Evolutionary conservation across 2,329 filamentous ascomycete species (phyloP), one percentile per base, ranked within the genome.

Genomic region (Colletotrichum melonis): DNA sequence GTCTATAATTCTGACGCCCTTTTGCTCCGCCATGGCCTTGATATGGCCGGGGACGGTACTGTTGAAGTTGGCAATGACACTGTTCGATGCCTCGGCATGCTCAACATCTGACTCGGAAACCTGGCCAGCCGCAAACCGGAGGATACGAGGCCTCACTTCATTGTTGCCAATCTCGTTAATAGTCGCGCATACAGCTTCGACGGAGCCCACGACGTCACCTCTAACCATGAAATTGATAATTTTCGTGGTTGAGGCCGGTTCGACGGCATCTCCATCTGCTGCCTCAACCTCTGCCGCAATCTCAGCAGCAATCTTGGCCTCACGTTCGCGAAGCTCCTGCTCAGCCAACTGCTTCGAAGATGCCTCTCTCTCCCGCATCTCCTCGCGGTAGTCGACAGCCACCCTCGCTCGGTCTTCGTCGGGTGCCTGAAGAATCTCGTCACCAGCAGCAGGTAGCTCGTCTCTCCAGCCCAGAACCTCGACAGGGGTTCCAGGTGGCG

Each of bases 401-500:
- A 88, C 89, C 78, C 94, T 94, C 46, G 95, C 97, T 75, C 90
- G 92, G 73, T 91, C 89, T 83, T 98, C 95, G 76, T 92, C 91
- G 0, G 89, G 86, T 1, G 95, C 94, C 83, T 98, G 94, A 0
- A 99, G 87, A 9, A 97, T 92, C 84, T 95, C 91, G 78, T 97
- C 94, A 63, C 97, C 97, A 1, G 97, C 96, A 28, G 90, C 88
- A 1, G 97, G 96, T 7, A 90, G 82, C 76, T 95, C 92, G 46
- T 95, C 93, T 77, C 92, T 92, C 97, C 97, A 99, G n/a, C 97
- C 97, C 75, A 98, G 91, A 24, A 99, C 91, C 82, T 98, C 95
- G 3, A 98, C 94, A 0, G 97, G 95, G 32, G 92, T 97, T 46
- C 97, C 97, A 0, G 97, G 97, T 0, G 92, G 91, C 16, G 95